Evolutionary conservation across 768 basidiomycete species (phyloP), one percentile per base, ranked within the genome.

Genomic region (Daedaleopsis nitida): DNA sequence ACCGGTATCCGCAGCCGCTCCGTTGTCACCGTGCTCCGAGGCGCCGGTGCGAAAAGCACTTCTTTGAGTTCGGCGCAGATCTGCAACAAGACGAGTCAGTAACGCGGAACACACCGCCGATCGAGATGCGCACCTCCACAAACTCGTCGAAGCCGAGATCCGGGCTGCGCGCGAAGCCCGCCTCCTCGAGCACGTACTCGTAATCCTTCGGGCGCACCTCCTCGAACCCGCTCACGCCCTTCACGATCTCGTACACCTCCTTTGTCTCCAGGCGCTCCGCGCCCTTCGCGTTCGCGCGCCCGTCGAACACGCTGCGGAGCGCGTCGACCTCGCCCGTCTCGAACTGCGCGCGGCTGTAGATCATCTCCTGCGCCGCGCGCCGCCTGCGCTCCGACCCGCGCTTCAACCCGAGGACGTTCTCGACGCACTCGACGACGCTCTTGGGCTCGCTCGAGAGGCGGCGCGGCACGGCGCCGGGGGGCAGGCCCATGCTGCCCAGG

Each of bases 401-500:
- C 52, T 54, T 59, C 38, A 67, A 39, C 27, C 71, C 70, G 24
- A 68, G 56, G 42, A 53, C 56, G 59, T 54, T 39, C 64, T 66
- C 69, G 43, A 71, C 67, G 53, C 65, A 49, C 16, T 68, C 71
- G 61, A 75, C 39, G 58, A 69, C 47, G 65, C 66, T 37, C 53
- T 58, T n/a, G 60, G 67, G 50, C 59, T 61, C 61, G 43, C 63
- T 61, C 51, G 62, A 37, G 48, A 53, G 8, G 14, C 64, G 52
- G 48, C 62, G 74, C 53, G 64, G 75, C 52, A 35, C 43, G 73
- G 76, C 70, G 72, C 80, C 85, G 69, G 86, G 78, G 44, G 80
- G 80, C 39, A 97, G 80, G 0, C 96, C 96, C 96, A 98, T 98
- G 66, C 84, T 89, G 59, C 78, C 80, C 43, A 97, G 81, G 77